Evolutionary conservation across 1,139 yeast genomes (phyloP), one percentile per base, ranked within the genome.

Genomic region (Magnusiomyces tetraspermus): DNA sequence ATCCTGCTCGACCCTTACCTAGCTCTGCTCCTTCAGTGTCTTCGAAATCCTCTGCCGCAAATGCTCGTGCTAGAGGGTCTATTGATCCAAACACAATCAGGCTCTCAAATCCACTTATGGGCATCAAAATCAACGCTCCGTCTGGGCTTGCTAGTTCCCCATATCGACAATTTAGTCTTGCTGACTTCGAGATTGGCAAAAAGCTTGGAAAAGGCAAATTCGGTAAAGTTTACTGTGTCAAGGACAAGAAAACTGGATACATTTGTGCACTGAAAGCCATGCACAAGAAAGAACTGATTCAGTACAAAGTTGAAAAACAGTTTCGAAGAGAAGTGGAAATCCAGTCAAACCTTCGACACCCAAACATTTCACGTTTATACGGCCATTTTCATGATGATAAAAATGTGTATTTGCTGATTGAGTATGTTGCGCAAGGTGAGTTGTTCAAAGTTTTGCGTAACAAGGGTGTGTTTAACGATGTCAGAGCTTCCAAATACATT

Each of bases 181-280:
- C 75, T 31, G 95, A 87, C 64, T 92, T 88, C 70, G 96, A 89
- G 60, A 76, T 92, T 46, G 98, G 98, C 13, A 78, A 84, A 53
- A 82, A 85, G 54, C 75, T 92, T 40, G 98, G 98, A 0, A 88
- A 87, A 64, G 98, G 98, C 2, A 89, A 89, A 67, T 80, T 90
- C 61, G 98, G 98, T 2, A 82, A 80, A 60, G 98, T 92, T 0
- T 90, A 89, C 67, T 86, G 96, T 63, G 97, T 85, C 15, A 76
- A 78, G 55, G 97, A 90, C 64, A 82, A 78, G 60, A 62, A 70
- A 31, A 77, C 88, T 0, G 95, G 95, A 1, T 86, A 80, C 61
- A 75, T 92, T 1, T 86, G 95, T 66, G 98, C 98, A 0, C 71
- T 92, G 60, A 92, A 92, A 65, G 95, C 85, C 5, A 87, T 92